Conservation (phyloP, 2,329 filamentous ascomycete genomes). For the Colletotrichum navitas region DNA sequence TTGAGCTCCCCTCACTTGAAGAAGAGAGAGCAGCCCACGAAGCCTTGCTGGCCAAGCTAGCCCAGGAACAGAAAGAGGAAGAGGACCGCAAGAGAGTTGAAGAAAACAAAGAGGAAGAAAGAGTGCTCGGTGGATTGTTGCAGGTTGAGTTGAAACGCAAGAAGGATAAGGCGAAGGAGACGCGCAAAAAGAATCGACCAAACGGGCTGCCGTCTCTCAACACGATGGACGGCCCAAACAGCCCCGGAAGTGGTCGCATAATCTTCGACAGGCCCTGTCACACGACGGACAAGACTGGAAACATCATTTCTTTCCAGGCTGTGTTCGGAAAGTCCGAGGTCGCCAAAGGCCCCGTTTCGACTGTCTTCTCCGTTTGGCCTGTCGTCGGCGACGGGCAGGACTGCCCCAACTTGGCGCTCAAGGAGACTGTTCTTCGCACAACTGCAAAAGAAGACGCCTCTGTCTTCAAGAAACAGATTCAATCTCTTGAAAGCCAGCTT, state of each 20-base stretch:
- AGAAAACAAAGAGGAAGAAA: conserved; percentile 76
- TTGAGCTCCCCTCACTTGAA: conserved; percentile 85
- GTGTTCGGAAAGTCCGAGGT: conserved; percentile 78
- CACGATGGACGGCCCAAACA: conserved; percentile 49
- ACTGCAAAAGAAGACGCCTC: conserved; percentile 70
- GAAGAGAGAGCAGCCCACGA: conserved; percentile 90
- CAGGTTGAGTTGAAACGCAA: conserved; percentile 79
- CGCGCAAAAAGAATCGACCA: conserved; percentile 70
- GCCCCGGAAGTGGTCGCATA: conserved; percentile 55
- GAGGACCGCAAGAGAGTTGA: conserved; percentile 66
- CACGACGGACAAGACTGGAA: conserved; percentile 73
- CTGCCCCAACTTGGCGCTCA: conserved; percentile 78
- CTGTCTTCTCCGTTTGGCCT: conserved; percentile 79
- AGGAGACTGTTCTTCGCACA: conserved; percentile 73
- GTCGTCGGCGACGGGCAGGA: conserved; percentile 67
- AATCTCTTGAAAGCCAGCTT: conserved; percentile 80
- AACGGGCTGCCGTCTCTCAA: conserved; percentile 55
- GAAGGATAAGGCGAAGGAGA: conserved; percentile 72
- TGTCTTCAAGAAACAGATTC: conserved; percentile 80
- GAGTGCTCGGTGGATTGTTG: conserved; percentile 77
- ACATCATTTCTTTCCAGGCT: conserved; percentile 75
- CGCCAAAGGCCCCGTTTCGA: conserved; percentile 74
- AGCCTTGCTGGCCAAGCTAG: conserved; percentile 74
- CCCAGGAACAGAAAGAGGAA: conserved; percentile 66
- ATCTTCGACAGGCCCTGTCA: conserved; percentile 77